Percentiles rank a stretch among this genome's conserved stretches.
These are phyloP conservation scores for Exophiala bonariae DNA, from an alignment of 2,329 filamentous ascomycete species.

Conservation along the genomic window DNA sequence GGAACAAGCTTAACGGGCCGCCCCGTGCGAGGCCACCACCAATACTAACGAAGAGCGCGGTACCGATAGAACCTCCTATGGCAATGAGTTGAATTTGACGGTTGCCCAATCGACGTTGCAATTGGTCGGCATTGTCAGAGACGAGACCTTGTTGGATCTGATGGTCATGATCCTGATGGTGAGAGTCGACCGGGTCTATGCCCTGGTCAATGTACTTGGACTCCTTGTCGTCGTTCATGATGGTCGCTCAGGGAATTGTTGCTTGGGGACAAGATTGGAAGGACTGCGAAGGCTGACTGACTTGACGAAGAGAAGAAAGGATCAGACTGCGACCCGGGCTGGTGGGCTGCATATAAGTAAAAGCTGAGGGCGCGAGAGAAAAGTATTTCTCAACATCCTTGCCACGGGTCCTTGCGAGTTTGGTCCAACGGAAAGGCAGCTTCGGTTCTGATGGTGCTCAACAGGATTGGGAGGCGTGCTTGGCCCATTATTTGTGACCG, in stretches of 20 bases:
- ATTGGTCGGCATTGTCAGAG: conserved; percentile 33
- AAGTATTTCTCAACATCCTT: too few species aligned
- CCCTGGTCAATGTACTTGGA: conserved; percentile 1
- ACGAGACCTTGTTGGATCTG: conserved; percentile 45
- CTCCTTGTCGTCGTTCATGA: conserved; percentile 1
- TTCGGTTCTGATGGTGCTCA: too few species aligned
- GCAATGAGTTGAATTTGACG: conserved; percentile 58
- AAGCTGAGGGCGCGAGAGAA: too few species aligned
- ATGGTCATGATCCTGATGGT: not conserved
- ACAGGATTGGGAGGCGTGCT: too few species aligned
- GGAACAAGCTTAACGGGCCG: conserved; percentile 38
- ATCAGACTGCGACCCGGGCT: too few species aligned
- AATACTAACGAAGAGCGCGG: conserved; percentile 42
- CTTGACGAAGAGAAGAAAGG: too few species aligned
- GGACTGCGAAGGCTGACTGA: too few species aligned
- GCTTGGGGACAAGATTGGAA: not conserved
- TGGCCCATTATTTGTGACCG: too few species aligned
- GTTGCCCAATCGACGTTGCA: conserved; percentile 53
- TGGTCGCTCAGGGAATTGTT: conserved; percentile 1
- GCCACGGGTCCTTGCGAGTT: too few species aligned
- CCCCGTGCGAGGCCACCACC: conserved; percentile 36
- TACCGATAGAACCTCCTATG: conserved; percentile 42
- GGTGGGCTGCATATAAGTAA: too few species aligned
- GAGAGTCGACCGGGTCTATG: conserved; percentile 43
- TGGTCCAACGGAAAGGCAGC: too few species aligned